phyloP scores from a whole-genome alignment of 305 asterid genomes.

The Solanum hybrid region DNA sequence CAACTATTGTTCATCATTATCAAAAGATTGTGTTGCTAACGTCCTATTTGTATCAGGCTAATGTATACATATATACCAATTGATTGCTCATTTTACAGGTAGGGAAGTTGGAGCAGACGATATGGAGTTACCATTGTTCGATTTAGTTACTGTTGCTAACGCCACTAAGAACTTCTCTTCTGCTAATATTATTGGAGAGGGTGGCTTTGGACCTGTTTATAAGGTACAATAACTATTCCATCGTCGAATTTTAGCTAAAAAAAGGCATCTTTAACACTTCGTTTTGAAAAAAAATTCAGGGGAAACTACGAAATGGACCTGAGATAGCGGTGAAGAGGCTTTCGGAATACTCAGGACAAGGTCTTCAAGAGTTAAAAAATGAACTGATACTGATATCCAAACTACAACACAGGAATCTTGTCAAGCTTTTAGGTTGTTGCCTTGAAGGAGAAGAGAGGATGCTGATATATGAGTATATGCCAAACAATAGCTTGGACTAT shows the following conservation, averaged over 20 bases:
- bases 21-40: not conserved
- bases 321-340: constrained; percentile 15
- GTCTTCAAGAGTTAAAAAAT: constrained; percentile 12
- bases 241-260: not conserved
- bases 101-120: not conserved
- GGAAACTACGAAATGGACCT: not conserved
- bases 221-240: constrained; percentile 8
- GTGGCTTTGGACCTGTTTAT: constrained; percentile 26
- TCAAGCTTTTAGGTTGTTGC: constrained; percentile 15
- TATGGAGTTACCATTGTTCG: constrained; percentile 13
- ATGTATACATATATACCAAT: not conserved
- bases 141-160: not conserved
- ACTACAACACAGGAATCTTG: constrained; percentile 19
- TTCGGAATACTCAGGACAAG: constrained; percentile 14
- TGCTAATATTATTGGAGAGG: constrained; percentile 19
- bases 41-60: not conserved
- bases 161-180: constrained; percentile 19
- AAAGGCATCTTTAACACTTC: not conserved
- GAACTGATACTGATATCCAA: constrained; percentile 12
- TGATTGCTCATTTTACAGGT: not conserved
- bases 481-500: constrained; percentile 18
- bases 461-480: constrained; percentile 17
- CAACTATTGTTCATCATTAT: not conserved
- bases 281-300: not conserved
- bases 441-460: constrained; percentile 13